Percentiles rank a stretch among this genome's conserved stretches.
phyloP scores from a whole-genome alignment of 352 stramenopile genomes.

The Globisporangium abappressorium region DNA sequence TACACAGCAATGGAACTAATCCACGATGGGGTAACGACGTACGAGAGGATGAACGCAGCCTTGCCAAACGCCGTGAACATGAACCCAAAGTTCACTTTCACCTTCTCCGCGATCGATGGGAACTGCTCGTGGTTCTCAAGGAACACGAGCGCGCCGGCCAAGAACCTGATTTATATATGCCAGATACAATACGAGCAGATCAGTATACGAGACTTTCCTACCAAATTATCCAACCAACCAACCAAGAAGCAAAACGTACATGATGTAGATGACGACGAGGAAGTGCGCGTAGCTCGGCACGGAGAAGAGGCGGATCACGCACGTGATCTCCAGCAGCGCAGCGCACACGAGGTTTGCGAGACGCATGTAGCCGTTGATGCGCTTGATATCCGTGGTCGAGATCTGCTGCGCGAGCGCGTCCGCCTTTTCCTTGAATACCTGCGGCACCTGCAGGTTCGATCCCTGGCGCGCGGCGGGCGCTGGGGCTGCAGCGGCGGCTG shows the following conservation, averaged over 20 bases:
- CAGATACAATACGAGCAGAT: neutral
- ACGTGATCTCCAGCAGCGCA: slow-evolving; percentile 61
- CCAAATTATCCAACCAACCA: neutral
- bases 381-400: slow-evolving; percentile 70
- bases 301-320: slow-evolving; percentile 76
- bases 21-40: slow-evolving; percentile 15
- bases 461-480: slow-evolving; percentile 28
- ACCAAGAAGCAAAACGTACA: slow-evolving; percentile 30
- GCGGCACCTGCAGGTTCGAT: slow-evolving; percentile 57
- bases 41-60: slow-evolving; percentile 81
- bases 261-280: slow-evolving; percentile 83
- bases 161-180: slow-evolving; percentile 30
- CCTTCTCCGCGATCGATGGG: slow-evolving; percentile 66
- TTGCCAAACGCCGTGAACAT: slow-evolving; percentile 87
- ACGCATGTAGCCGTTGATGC: slow-evolving; percentile 87
- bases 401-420: slow-evolving; percentile 74
- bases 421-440: slow-evolving; percentile 63
- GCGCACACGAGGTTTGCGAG: slow-evolving; percentile 71
- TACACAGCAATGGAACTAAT: neutral
- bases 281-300: slow-evolving; percentile 80
- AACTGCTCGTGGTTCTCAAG: slow-evolving; percentile 86
- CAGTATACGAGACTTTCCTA: neutral
- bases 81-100: slow-evolving; percentile 87
- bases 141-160: slow-evolving; percentile 65
- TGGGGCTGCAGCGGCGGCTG: slow-evolving; percentile 13